Evolutionary conservation across 2,329 filamentous ascomycete species (phyloP).

Genomic region (Hypoxylon rubiginosum): DNA sequence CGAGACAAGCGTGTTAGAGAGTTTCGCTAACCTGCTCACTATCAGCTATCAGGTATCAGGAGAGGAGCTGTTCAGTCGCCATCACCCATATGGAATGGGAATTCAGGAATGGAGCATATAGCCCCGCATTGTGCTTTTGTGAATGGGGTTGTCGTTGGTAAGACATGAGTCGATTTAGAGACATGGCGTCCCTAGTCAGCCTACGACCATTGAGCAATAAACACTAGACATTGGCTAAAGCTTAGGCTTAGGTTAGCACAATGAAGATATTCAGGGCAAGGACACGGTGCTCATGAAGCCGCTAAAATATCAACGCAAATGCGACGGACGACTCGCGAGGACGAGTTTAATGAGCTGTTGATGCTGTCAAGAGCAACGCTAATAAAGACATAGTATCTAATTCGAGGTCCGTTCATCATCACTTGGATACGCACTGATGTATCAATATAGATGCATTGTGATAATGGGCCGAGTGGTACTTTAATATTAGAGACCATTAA

Average conservation of each 20-base stretch:
- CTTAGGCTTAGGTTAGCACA: constrained; percentile 17
- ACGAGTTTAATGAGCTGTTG: constrained; percentile 8
- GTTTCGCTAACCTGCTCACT: constrained; percentile 32
- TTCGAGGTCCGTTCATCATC: neutral
- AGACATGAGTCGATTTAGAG: constrained; percentile 34
- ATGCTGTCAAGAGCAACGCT: constrained; percentile 6
- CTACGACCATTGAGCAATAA: constrained; percentile 41
- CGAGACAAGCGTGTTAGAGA: constrained; percentile 45
- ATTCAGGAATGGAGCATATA: constrained; percentile 45
- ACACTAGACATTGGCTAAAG: constrained; percentile 37
- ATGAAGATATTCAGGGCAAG: constrained; percentile 5
- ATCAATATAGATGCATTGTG: neutral
- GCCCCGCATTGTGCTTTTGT: constrained; percentile 43
- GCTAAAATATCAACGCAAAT: constrained; percentile 3
- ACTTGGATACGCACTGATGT: neutral
- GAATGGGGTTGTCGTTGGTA: constrained; percentile 30
- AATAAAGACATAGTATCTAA: neutral
- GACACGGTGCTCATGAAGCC: constrained; percentile 21
- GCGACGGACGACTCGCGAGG: constrained; percentile 2
- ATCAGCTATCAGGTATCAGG: constrained; percentile 3
- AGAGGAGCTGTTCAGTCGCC: constrained; percentile 29
- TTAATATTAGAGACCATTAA: neutral
- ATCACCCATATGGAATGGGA: constrained; percentile 41
- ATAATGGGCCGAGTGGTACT: neutral
- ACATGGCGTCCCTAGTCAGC: constrained; percentile 26